phyloP scores from a whole-genome alignment of 345 rosid genomes.

The Mercurialis annua region DNA sequence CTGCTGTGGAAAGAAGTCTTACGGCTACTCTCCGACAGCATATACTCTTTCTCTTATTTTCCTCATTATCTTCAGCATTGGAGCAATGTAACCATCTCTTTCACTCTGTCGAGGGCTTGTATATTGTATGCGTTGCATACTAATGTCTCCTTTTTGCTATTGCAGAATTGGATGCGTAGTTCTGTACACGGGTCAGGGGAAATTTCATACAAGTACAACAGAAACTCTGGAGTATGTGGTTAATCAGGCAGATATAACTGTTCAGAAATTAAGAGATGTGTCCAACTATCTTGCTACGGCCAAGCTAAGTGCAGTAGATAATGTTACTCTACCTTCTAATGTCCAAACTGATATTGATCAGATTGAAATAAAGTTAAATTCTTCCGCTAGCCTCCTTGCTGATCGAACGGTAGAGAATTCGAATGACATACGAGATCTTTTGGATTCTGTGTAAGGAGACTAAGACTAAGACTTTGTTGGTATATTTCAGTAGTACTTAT shows the following conservation, averaged over 20 bases:
- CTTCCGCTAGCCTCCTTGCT: constrained; percentile 54
- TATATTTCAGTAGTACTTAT: neutral
- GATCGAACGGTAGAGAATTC: constrained; percentile 53
- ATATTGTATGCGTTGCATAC: too few relatives aligned
- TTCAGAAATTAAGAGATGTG: constrained; percentile 55
- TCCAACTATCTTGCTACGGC: constrained; percentile 69
- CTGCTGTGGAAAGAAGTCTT: constrained; percentile 43
- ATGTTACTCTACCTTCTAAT: constrained; percentile 63
- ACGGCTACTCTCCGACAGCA: constrained; percentile 60
- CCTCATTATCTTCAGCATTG: constrained; percentile 61
- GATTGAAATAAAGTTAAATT: constrained; percentile 50
- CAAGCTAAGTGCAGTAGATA: constrained; percentile 61
- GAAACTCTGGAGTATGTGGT: constrained; percentile 70
- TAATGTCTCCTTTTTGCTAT: constrained; percentile 12
- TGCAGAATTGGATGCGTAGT: constrained; percentile 78
- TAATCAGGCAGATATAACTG: constrained; percentile 61
- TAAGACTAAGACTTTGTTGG: neutral
- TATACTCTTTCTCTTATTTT: constrained; percentile 62
- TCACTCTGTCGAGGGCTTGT: neutral
- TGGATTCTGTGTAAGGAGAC: constrained; percentile 64
- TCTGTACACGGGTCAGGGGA: constrained; percentile 73
- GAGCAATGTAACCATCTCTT: constrained; percentile 51
- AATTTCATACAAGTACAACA: constrained; percentile 60
- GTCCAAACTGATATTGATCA: constrained; percentile 89
- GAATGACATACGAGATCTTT: constrained; percentile 50